phyloP scores from a whole-genome alignment of 1,284 basidiomycete species.

The Gymnopus androsaceus region DNA sequence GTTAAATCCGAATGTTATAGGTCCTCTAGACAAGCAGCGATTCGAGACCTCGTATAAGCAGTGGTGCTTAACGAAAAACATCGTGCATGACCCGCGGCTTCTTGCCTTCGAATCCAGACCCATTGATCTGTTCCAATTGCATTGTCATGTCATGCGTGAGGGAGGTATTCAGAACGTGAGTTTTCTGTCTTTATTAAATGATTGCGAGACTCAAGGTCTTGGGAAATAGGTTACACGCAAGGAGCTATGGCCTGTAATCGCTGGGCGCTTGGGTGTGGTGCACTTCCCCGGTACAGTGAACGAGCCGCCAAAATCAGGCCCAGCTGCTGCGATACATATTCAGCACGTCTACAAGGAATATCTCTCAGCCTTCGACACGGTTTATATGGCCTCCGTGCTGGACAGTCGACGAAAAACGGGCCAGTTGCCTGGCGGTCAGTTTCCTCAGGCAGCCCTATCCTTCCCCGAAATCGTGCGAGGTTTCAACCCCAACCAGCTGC shows the following conservation, averaged over 20 bases:
- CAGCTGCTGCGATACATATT: slow-evolving; percentile 59
- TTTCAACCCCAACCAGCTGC: slow-evolving; percentile 36
- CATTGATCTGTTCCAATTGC: slow-evolving; percentile 60
- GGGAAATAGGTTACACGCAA: slow-evolving; percentile 49
- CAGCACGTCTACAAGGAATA: slow-evolving; percentile 61
- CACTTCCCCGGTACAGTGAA: slow-evolving; percentile 65
- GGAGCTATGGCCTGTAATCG: slow-evolving; percentile 67
- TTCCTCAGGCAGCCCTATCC: background rate
- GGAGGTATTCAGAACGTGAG: slow-evolving; percentile 54
- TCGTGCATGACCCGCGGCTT: slow-evolving; percentile 42
- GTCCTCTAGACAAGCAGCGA: slow-evolving; percentile 46
- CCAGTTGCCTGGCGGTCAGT: background rate
- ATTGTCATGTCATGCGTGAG: slow-evolving; percentile 56
- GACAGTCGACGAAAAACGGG: slow-evolving; percentile 20
- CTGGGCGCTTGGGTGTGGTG: slow-evolving; percentile 61
- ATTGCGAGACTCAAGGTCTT: too few species aligned
- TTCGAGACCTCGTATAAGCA: slow-evolving; percentile 53
- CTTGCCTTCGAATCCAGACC: slow-evolving; percentile 49
- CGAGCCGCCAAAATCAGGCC: slow-evolving; percentile 57
- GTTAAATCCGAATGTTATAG: slow-evolving; percentile 12
- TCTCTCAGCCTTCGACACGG: slow-evolving; percentile 56
- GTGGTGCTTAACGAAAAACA: slow-evolving; percentile 43
- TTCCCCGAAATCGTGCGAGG: background rate
- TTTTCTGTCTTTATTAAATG: slow-evolving; percentile 10
- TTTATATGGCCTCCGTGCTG: slow-evolving; percentile 45